Evolutionary conservation across 768 basidiomycete species (phyloP).

Genomic region (Phylloporus scabripes): DNA sequence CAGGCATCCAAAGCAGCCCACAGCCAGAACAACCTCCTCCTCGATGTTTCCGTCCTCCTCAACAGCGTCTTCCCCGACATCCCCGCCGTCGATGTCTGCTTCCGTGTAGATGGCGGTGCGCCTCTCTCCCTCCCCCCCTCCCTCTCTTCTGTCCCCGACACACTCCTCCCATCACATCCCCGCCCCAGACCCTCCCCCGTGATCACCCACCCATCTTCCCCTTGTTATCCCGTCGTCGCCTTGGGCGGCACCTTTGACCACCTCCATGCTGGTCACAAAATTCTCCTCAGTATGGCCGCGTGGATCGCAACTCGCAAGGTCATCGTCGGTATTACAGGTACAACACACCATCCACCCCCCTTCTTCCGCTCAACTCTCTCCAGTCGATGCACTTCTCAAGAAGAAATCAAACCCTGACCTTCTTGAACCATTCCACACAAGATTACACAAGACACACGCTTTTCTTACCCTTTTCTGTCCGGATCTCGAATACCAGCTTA

Average conservation of each 20-base stretch:
- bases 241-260: conserved; percentile 98
- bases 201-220: background rate
- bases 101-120: conserved; percentile 43
- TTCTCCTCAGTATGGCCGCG: conserved; percentile 87
- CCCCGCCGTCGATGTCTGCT: conserved; percentile 37
- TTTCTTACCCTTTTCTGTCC: conserved; percentile 74
- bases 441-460: conserved; percentile 51
- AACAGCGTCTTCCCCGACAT: conserved; percentile 47
- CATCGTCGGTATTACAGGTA: conserved; percentile 87
- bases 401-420: conserved; percentile 68
- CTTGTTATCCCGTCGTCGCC: conserved; percentile 62
- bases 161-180: conserved; percentile 12
- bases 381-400: conserved; percentile 65
- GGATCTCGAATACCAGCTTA: conserved; percentile 57
- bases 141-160: conserved; percentile 34
- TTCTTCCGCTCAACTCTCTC: conserved; percentile 11
- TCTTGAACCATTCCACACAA: conserved; percentile 54
- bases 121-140: conserved; percentile 34
- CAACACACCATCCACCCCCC: conserved; percentile 14
- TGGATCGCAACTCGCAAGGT: conserved; percentile 76
- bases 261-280: conserved; percentile 95
- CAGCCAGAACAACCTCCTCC: conserved; percentile 58
- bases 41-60: conserved; percentile 76
- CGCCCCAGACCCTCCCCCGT: conserved; percentile 1
- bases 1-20: conserved; percentile 76